Conservation (phyloP, 2,329 filamentous ascomycete genomes). For the Aspergillus japonicus region DNA sequence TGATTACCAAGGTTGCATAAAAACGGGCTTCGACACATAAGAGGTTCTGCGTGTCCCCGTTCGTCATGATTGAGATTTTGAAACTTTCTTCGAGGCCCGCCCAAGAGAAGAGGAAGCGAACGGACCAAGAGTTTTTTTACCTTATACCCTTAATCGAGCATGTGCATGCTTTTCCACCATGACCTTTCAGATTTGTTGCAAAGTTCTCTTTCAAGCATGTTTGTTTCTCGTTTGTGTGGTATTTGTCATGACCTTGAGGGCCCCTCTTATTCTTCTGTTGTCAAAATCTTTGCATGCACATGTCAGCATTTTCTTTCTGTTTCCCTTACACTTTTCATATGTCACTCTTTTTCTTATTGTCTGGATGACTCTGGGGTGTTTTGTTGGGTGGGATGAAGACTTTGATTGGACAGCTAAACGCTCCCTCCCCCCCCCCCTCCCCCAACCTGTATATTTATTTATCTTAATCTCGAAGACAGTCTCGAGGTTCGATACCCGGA, state of each 20-base stretch:
- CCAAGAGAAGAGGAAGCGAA: slow-evolving; percentile 11
- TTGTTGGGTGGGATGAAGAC: not conserved
- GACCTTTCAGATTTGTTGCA: slow-evolving; percentile 14
- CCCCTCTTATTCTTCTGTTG: not conserved
- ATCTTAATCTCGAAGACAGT: slow-evolving; percentile 13
- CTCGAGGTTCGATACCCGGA: not conserved
- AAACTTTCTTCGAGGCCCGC: slow-evolving; percentile 8
- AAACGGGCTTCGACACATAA: slow-evolving; percentile 22
- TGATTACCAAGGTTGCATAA: slow-evolving; percentile 28
- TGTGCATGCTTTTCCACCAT: slow-evolving; percentile 29
- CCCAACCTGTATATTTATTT: slow-evolving; percentile 1
- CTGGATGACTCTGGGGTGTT: not conserved
- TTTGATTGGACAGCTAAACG: not conserved
- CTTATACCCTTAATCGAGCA: slow-evolving; percentile 30
- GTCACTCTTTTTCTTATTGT: not conserved
- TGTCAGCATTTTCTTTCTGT: not conserved
- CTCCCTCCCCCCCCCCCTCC: not conserved
- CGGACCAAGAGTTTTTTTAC: slow-evolving; percentile 21
- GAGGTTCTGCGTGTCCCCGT: slow-evolving; percentile 20
- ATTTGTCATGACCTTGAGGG: slow-evolving; percentile 7
- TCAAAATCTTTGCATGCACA: slow-evolving; percentile 7
- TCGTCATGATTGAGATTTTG: slow-evolving; percentile 25
- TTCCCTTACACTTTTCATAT: not conserved
- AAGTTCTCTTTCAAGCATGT: slow-evolving; percentile 3
- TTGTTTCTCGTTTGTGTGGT: not conserved